phyloP scores from a whole-genome alignment of 768 basidiomycete genomes.

The Lactifluus volemus region DNA sequence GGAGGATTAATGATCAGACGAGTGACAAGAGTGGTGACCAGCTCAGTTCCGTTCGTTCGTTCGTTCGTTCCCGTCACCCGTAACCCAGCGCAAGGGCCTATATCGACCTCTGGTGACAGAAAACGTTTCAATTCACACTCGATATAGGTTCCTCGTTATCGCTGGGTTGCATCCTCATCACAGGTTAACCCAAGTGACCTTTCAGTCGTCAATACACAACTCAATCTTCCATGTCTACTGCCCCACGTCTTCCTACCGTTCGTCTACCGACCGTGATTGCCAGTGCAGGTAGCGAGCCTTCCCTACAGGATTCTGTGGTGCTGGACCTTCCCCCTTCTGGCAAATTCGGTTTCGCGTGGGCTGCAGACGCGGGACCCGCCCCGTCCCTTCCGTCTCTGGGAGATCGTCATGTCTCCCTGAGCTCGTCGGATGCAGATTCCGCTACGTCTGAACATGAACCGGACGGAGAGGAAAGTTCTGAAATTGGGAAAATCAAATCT shows the following conservation, averaged over 20 bases:
- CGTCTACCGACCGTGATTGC: constrained; percentile 39
- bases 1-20: not conserved
- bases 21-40: constrained; percentile 1
- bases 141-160: constrained; percentile 6
- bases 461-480: not conserved
- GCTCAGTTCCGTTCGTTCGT: constrained; percentile 8
- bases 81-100: not conserved
- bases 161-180: constrained; percentile 3
- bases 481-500: not conserved
- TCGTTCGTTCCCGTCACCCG: not conserved
- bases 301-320: constrained; percentile 37
- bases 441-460: constrained; percentile 40
- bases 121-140: not conserved
- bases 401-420: constrained; percentile 32
- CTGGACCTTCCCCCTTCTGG: constrained; percentile 39
- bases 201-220: constrained; percentile 1
- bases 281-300: constrained; percentile 33
- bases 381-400: constrained; percentile 30
- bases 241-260: constrained; percentile 35
- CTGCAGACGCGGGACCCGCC: constrained; percentile 36
- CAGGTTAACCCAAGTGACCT: not conserved
- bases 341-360: constrained; percentile 56
- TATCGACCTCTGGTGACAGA: constrained; percentile 13
- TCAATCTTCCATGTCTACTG: constrained; percentile 24
- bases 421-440: constrained; percentile 45